Conservation (phyloP, 352 stramenopile genomes). For the Phytophthora nicotianae region DNA sequence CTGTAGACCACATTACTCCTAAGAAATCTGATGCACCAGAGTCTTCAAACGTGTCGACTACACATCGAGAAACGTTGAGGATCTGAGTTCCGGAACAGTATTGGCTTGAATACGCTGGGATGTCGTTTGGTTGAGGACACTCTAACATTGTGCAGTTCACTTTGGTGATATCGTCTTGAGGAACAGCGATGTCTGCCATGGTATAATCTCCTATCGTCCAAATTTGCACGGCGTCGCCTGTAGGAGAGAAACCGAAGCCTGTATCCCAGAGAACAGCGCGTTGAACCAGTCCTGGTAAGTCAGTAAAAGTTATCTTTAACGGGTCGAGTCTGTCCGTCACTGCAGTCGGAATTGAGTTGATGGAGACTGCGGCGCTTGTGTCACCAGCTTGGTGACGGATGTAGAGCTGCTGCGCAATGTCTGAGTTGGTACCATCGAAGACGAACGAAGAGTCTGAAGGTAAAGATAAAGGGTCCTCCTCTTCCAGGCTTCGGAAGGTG, state of each 20-base stretch:
- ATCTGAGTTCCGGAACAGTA: slow-evolving; percentile 45
- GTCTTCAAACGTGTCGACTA: slow-evolving; percentile 29
- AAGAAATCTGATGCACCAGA: slow-evolving; percentile 11
- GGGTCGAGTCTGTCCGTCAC: slow-evolving; percentile 18
- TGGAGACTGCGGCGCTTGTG: slow-evolving; percentile 1
- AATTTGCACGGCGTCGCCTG: slow-evolving; percentile 26
- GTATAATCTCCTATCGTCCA: slow-evolving; percentile 27
- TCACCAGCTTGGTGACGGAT: slow-evolving; percentile 26
- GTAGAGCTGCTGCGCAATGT: slow-evolving; percentile 44
- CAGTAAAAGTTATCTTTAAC: slow-evolving; percentile 16
- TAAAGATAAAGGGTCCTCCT: slow-evolving; percentile 5
- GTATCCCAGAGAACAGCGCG: slow-evolving; percentile 46
- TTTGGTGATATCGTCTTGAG: slow-evolving; percentile 12
- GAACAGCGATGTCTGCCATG: slow-evolving; percentile 36
- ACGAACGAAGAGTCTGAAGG: slow-evolving; percentile 21
- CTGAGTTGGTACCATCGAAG: slow-evolving; percentile 45
- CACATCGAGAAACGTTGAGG: slow-evolving; percentile 38
- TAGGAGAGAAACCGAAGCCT: slow-evolving; percentile 31
- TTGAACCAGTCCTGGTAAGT: slow-evolving; percentile 39
- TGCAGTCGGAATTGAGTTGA: slow-evolving; percentile 23
- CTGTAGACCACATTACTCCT: slow-evolving; percentile 37
- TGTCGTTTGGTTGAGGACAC: slow-evolving; percentile 32
- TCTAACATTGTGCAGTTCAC: slow-evolving; percentile 29
- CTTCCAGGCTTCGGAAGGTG: slow-evolving; percentile 26
- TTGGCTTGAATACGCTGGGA: slow-evolving; percentile 17